phyloP scores from a whole-genome alignment of 495 filamentous ascomycete species.

The Penicillium desertorum region DNA sequence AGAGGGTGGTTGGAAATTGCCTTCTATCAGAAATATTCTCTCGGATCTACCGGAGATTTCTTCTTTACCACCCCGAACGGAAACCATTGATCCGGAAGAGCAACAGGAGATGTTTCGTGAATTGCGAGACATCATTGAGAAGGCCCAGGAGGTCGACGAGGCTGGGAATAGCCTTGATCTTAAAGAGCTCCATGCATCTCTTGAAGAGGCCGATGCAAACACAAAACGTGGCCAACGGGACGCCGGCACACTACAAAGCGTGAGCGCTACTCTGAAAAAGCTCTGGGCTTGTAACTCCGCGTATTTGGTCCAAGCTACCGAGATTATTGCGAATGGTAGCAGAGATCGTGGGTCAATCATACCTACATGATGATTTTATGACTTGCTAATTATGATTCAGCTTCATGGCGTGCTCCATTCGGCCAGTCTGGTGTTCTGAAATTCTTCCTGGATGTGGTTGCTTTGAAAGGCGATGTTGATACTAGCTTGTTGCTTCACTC shows the following conservation, averaged over 20 bases:
- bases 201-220: conserved; percentile 30
- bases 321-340: conserved; percentile 63
- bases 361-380: conserved; percentile 1
- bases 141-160: conserved; percentile 19
- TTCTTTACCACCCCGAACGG: conserved; percentile 18
- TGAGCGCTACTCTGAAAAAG: conserved; percentile 31
- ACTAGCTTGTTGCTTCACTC: conserved; percentile 50
- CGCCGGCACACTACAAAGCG: conserved; percentile 25
- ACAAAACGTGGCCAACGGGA: conserved; percentile 22
- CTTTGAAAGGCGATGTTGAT: conserved; percentile 37
- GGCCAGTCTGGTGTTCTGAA: conserved; percentile 67
- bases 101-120: conserved; percentile 33
- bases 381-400: conserved; percentile 36
- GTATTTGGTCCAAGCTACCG: conserved; percentile 52
- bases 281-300: conserved; percentile 40
- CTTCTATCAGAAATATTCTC: conserved; percentile 28
- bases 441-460: conserved; percentile 61
- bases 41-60: conserved; percentile 23
- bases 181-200: conserved; percentile 27
- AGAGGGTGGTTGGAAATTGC: conserved; percentile 23
- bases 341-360: conserved; percentile 59
- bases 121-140: conserved; percentile 28
- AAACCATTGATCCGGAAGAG: conserved; percentile 19
- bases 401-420: conserved; percentile 60
- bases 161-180: conserved; percentile 22